Percentiles rank a stretch among this genome's conserved stretches.
These are phyloP conservation scores for Inosperma sp. DNA, from an alignment of 768 basidiomycete species.

Conservation along the genomic window DNA sequence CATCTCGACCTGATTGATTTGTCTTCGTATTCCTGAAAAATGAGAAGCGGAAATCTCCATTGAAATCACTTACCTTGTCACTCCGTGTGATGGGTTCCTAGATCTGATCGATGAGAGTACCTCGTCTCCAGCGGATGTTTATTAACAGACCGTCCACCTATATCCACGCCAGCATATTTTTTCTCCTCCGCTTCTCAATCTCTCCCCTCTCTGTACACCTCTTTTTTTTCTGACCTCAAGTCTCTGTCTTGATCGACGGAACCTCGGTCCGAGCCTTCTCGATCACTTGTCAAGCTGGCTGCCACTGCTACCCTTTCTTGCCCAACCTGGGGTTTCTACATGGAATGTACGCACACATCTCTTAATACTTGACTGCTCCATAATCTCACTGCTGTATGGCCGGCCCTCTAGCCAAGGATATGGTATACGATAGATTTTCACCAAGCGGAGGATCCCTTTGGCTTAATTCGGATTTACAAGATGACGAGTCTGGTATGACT, in stretches of 20 bases:
- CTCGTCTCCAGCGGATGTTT: conserved; percentile 3
- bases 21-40: neutral
- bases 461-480: conserved; percentile 2
- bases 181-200: too few species aligned
- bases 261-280: conserved; percentile 1
- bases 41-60: conserved; percentile 8
- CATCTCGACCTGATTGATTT: neutral
- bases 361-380: conserved; percentile 21
- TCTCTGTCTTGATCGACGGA: neutral
- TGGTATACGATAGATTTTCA: conserved; percentile 4
- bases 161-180: too few species aligned
- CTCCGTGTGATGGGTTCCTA: conserved; percentile 26
- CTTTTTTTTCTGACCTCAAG: neutral
- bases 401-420: neutral
- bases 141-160: conserved; percentile 7
- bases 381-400: conserved; percentile 9
- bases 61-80: neutral
- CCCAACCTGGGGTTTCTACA: conserved; percentile 25
- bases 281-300: conserved; percentile 22
- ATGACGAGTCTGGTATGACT: conserved; percentile 3
- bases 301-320: conserved; percentile 17
- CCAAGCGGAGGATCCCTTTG: neutral
- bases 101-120: conserved; percentile 30
- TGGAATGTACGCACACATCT: conserved; percentile 21
- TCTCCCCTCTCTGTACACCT: conserved; percentile 3